Evolutionary conservation across 2,329 filamentous ascomycete genomes (phyloP).

Genomic region (Clonostachys byssicola): DNA sequence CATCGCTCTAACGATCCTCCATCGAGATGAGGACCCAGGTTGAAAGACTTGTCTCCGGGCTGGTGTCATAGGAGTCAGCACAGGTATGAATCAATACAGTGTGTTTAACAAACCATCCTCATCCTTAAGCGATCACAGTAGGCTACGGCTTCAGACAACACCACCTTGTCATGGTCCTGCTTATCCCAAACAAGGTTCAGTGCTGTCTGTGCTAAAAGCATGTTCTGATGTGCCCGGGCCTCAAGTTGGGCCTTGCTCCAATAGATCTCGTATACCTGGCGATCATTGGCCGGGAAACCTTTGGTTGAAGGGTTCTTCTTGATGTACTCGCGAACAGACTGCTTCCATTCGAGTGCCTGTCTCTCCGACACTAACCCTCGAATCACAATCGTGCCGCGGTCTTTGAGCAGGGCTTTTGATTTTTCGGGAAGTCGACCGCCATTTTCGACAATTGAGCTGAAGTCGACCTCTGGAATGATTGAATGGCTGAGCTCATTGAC

Average conservation of each 20-base stretch:
- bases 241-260: conserved; percentile 1
- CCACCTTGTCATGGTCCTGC: not conserved
- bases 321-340: not conserved
- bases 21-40: conserved; percentile 63
- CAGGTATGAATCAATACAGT: not conserved
- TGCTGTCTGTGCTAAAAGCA: not conserved
- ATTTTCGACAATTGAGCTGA: not conserved
- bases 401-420: not conserved
- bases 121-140: not conserved
- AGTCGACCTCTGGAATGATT: not conserved
- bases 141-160: conserved; percentile 60
- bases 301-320: not conserved
- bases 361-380: not conserved
- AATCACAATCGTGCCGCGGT: not conserved
- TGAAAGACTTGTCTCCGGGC: conserved; percentile 60
- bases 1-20: conserved; percentile 67
- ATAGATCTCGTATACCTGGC: not conserved
- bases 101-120: not conserved
- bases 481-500: not conserved
- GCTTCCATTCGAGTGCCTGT: not conserved
- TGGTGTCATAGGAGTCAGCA: conserved; percentile 28
- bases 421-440: not conserved
- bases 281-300: not conserved
- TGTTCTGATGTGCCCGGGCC: not conserved
- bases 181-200: not conserved